Evolutionary conservation across 441 rosid species (phyloP).

Genomic region (Eruca vesicaria): DNA sequence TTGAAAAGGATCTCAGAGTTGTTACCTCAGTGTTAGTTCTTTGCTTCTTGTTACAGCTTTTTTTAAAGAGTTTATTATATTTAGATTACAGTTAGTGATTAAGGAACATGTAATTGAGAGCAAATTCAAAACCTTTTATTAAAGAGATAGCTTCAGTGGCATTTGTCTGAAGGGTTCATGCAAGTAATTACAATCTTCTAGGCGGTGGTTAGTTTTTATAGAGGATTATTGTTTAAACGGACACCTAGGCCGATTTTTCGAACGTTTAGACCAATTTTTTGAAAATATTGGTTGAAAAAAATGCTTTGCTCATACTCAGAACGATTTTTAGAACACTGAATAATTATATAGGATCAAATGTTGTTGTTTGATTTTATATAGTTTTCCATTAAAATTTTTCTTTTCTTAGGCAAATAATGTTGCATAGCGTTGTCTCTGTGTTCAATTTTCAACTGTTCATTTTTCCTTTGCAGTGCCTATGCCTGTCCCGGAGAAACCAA

Average conservation of each 20-base stretch:
- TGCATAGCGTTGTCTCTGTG: neutral
- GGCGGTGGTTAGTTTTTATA: no score
- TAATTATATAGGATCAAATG: neutral
- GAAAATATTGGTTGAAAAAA: no score
- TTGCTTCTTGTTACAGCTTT: neutral
- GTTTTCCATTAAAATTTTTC: neutral
- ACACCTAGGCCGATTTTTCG: no score
- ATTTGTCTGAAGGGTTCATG: neutral
- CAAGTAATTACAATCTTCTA: no score
- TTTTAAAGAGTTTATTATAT: neutral
- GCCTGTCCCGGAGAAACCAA: conserved; percentile 72
- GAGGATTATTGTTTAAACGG: no score
- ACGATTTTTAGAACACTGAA: no score
- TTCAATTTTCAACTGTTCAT: neutral
- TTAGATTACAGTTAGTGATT: neutral
- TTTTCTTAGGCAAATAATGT: neutral
- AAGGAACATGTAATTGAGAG: neutral
- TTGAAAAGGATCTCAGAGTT: conserved; percentile 52
- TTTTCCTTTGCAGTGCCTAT: conserved; percentile 72
- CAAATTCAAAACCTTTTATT: neutral
- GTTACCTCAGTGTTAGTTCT: conserved; percentile 62
- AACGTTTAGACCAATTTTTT: no score
- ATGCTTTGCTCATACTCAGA: no score
- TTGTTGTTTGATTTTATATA: neutral
- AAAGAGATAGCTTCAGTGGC: neutral